Conservation (phyloP, 1,284 basidiomycete species). For the Apiotrichum gracile region DNA sequence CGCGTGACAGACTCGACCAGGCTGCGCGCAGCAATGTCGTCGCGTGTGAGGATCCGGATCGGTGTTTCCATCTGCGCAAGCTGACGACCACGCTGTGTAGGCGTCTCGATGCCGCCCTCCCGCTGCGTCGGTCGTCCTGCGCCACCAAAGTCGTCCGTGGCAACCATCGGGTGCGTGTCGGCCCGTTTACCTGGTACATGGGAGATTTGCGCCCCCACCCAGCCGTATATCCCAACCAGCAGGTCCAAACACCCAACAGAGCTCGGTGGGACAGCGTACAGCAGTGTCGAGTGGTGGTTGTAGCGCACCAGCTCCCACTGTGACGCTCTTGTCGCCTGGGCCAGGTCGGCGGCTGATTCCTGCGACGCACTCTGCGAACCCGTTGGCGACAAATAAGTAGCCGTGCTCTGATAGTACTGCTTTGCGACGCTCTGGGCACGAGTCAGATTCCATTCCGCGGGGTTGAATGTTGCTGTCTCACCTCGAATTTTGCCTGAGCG, state of each 20-base stretch:
- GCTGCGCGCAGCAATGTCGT: slow-evolving; percentile 10
- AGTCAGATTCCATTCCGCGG: background rate
- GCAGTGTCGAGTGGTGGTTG: slow-evolving; percentile 42
- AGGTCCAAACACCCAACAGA: slow-evolving; percentile 42
- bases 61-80: slow-evolving; percentile 17
- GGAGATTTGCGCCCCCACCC: slow-evolving; percentile 35
- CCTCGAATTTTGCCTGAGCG: slow-evolving; percentile 41
- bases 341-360: slow-evolving; percentile 21
- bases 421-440: slow-evolving; percentile 37
- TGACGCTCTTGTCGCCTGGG: slow-evolving; percentile 35
- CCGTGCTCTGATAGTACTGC: slow-evolving; percentile 41
- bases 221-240: slow-evolving; percentile 40
- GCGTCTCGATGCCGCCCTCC: slow-evolving; percentile 9
- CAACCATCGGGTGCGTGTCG: slow-evolving; percentile 9
- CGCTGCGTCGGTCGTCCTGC: background rate
- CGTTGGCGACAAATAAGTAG: slow-evolving; percentile 30
- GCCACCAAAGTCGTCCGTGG: slow-evolving; percentile 13
- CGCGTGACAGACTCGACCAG: slow-evolving; percentile 22
- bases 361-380: background rate
- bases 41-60: slow-evolving; percentile 17
- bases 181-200: slow-evolving; percentile 15
- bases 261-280: slow-evolving; percentile 44
- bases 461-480: slow-evolving; percentile 10
- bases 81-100: slow-evolving; percentile 15
- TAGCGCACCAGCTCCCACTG: slow-evolving; percentile 43